These are phyloP conservation scores for Dioscorea zingiberensis DNA, from an alignment of 106 monocot genomes.

Conservation along the genomic window DNA sequence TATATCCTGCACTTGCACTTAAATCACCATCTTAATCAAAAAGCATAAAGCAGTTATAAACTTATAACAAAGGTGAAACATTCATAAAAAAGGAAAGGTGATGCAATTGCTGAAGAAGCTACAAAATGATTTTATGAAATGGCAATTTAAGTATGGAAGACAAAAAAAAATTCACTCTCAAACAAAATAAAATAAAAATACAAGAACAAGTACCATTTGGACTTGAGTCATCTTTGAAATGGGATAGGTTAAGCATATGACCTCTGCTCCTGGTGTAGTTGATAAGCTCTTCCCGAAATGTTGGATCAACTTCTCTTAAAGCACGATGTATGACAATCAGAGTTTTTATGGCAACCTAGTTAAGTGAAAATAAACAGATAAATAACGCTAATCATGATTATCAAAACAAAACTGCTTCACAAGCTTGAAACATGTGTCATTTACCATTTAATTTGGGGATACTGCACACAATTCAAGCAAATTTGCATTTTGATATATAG, in stretches of 20 bases:
- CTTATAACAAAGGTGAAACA: not conserved
- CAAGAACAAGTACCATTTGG: slow-evolving; percentile 39
- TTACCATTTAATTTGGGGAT: not conserved
- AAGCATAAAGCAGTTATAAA: not conserved
- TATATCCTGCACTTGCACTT: not conserved
- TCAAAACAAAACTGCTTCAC: not conserved
- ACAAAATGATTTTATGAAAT: not conserved
- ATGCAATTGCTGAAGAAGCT: not conserved
- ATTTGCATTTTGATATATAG: not conserved
- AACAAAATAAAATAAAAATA: not conserved
- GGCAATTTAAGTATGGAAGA: not conserved
- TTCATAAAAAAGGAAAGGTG: not conserved
- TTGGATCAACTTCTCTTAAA: slow-evolving; percentile 65
- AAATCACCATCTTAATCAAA: not conserved
- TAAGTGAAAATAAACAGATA: not conserved
- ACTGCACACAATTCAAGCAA: not conserved
- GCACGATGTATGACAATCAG: slow-evolving; percentile 77
- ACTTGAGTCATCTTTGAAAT: slow-evolving; percentile 86
- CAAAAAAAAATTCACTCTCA: not conserved
- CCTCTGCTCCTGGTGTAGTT: slow-evolving; percentile 38
- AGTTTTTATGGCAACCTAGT: slow-evolving; percentile 73
- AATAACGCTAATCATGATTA: not conserved
- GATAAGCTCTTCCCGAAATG: slow-evolving; percentile 70
- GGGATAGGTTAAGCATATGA: slow-evolving; percentile 64
- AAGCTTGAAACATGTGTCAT: too few species aligned